These are phyloP conservation scores for Apostasia ramifera DNA, from an alignment of 106 monocot species.

Conservation along the genomic window DNA sequence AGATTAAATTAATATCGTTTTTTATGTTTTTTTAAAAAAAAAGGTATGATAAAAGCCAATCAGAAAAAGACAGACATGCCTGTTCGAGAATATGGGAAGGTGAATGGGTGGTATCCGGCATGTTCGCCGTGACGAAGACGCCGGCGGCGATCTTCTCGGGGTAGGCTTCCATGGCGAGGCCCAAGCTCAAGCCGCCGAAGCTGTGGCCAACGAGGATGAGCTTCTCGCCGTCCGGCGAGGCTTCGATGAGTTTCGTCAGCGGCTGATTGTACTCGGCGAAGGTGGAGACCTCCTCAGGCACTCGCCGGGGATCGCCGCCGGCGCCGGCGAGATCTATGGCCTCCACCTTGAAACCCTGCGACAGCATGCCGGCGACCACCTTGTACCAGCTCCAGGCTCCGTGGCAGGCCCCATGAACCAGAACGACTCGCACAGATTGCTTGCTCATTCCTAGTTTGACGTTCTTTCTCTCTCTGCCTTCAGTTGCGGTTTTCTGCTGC, in stretches of 20 bases:
- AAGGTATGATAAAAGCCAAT: too few species aligned
- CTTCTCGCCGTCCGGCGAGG: background rate
- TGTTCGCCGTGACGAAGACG: constrained; percentile 4
- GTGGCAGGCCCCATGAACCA: constrained; percentile 38
- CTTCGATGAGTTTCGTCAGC: background rate
- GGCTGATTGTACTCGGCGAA: constrained; percentile 1
- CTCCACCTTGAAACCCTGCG: constrained; percentile 20
- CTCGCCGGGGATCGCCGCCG: background rate
- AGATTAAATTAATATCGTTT: background rate
- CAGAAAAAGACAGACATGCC: background rate
- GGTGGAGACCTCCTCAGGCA: constrained; percentile 3
- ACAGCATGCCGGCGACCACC: constrained; percentile 7
- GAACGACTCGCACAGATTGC: constrained; percentile 7
- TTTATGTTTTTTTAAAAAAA: background rate
- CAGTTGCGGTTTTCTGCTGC: too few species aligned
- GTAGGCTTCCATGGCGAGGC: constrained; percentile 9
- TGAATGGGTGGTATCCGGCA: background rate
- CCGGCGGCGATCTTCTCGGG: constrained; percentile 7
- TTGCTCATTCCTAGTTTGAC: background rate
- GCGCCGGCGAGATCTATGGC: constrained; percentile 1
- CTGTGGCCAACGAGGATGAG: constrained; percentile 12
- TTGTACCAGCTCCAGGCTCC: constrained; percentile 63
- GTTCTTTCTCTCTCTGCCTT: background rate
- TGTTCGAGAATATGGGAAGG: background rate
- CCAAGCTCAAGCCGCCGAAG: constrained; percentile 3